Conservation (phyloP, 2,329 filamentous ascomycete genomes). For the Corniculantispora saksenae region DNA sequence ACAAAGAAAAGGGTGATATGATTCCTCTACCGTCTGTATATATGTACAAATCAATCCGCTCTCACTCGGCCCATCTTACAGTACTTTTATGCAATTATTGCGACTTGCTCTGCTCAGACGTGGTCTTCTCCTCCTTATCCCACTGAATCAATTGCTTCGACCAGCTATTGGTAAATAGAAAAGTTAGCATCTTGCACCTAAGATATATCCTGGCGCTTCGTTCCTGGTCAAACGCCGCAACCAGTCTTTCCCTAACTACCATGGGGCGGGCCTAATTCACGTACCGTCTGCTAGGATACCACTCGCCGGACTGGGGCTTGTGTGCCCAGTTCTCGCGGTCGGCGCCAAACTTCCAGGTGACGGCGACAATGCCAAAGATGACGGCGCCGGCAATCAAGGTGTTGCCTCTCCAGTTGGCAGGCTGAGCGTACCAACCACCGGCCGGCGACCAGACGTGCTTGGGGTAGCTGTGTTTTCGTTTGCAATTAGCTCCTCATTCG, state of each 20-base stretch:
- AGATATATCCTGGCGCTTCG: neutral
- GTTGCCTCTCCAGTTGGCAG: constrained; percentile 92
- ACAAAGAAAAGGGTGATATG: constrained; percentile 11
- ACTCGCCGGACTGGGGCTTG: constrained; percentile 75
- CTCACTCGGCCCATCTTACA: constrained; percentile 8
- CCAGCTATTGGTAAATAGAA: constrained; percentile 38
- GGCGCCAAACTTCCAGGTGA: constrained; percentile 72
- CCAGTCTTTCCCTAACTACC: neutral
- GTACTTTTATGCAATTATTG: constrained; percentile 25
- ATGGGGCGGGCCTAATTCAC: constrained; percentile 38
- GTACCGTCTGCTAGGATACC: constrained; percentile 84
- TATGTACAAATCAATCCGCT: constrained; percentile 18
- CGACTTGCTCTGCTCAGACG: constrained; percentile 33
- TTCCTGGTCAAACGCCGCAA: neutral
- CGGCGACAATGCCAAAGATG: constrained; percentile 66
- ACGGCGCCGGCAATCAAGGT: constrained; percentile 74
- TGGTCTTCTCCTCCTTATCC: constrained; percentile 44
- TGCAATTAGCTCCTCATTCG: constrained; percentile 21
- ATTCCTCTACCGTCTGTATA: constrained; percentile 10
- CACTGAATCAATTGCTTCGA: constrained; percentile 47
- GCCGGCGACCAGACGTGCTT: constrained; percentile 99
- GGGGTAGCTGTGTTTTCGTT: constrained; percentile 66
- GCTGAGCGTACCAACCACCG: constrained; percentile 96
- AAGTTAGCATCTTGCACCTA: constrained; percentile 1
- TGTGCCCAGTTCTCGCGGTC: constrained; percentile 70